Percentiles rank a stretch among this genome's conserved stretches.
phyloP scores from a whole-genome alignment of 176 grass and related monocot genomes.

The Zea luxurians region DNA sequence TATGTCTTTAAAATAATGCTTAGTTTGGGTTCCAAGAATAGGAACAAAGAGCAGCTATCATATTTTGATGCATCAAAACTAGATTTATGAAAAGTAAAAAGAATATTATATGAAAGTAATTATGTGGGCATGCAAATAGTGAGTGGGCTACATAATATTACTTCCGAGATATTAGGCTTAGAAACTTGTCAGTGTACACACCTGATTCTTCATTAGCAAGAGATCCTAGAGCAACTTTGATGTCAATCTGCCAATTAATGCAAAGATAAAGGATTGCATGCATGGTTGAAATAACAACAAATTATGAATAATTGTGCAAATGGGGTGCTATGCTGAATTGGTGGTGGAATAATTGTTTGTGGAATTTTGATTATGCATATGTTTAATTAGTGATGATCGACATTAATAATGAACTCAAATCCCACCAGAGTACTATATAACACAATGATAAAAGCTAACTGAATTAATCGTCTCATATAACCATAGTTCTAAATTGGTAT shows the following conservation, averaged over 20 bases:
- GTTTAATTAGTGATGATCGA: not conserved
- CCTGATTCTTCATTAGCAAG: constrained; percentile 91
- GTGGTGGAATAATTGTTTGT: not conserved
- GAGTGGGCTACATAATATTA: not conserved
- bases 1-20: constrained; percentile 13
- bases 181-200: constrained; percentile 16
- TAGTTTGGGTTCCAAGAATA: not conserved
- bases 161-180: constrained; percentile 6
- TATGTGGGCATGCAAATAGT: not conserved
- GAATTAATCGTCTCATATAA: not conserved
- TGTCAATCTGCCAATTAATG: constrained; percentile 69
- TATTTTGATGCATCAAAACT: not conserved
- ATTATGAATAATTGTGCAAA: not conserved
- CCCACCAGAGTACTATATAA: not conserved
- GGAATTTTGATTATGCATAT: not conserved
- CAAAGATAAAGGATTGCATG: constrained; percentile 6
- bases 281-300: constrained; percentile 1
- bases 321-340: not conserved
- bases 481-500: not conserved
- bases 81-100: not conserved
- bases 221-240: constrained; percentile 85
- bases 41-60: not conserved
- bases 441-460: not conserved
- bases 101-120: not conserved
- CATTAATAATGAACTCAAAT: not conserved